Conservation (phyloP, 1,284 basidiomycete species). For the Thelephora terrestris region DNA sequence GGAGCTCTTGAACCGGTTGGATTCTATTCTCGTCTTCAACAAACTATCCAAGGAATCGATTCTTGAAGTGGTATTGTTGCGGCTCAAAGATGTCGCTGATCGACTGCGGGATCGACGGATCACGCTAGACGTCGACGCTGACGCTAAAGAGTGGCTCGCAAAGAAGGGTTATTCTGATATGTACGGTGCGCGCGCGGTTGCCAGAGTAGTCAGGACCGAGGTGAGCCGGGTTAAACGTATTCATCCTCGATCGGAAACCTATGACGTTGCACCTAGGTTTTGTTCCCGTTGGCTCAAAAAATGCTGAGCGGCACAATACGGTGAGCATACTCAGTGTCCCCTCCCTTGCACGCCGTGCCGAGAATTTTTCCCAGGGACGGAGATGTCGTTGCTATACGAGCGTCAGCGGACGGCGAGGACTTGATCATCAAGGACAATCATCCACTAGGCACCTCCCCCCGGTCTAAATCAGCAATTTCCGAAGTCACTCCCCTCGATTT, state of each 20-base stretch:
- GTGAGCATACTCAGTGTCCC: conserved; percentile 27
- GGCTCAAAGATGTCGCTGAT: conserved; percentile 64
- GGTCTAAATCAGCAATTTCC: background rate
- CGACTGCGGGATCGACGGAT: conserved; percentile 62
- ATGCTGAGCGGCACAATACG: conserved; percentile 66
- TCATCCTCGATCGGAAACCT: background rate
- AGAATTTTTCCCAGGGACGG: conserved; percentile 36
- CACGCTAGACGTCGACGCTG: conserved; percentile 57
- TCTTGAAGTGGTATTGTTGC: conserved; percentile 66
- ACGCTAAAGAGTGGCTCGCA: conserved; percentile 67
- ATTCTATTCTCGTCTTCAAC: conserved; percentile 85
- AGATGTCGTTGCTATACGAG: conserved; percentile 48
- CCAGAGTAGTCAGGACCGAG: conserved; percentile 67
- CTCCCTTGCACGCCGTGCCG: background rate
- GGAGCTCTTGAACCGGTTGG: conserved; percentile 84
- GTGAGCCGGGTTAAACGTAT: background rate
- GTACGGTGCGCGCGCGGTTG: conserved; percentile 83
- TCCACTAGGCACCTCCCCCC: conserved; percentile 27
- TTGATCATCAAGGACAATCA: conserved; percentile 53
- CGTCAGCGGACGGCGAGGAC: conserved; percentile 31
- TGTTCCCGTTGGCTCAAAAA: conserved; percentile 72
- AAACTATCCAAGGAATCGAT: conserved; percentile 72
- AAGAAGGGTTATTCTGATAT: conserved; percentile 75
- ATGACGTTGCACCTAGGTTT: conserved; percentile 27
- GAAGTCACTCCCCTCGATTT: background rate